phyloP scores from a whole-genome alignment of 2,329 filamentous ascomycete species.

The Amylocarpus encephaloides region DNA sequence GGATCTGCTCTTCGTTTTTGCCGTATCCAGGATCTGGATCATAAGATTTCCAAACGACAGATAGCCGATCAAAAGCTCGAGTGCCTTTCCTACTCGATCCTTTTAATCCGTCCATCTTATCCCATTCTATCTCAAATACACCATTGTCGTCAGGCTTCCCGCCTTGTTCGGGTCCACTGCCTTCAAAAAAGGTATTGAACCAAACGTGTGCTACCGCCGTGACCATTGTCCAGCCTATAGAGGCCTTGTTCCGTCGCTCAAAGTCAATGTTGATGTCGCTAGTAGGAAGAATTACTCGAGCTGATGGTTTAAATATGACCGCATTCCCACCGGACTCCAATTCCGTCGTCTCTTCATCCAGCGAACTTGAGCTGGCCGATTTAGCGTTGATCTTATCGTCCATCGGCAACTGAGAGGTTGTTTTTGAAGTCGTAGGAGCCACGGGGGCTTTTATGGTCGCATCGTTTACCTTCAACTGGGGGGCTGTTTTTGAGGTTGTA shows the following conservation, averaged over 20 bases:
- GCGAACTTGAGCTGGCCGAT: neutral
- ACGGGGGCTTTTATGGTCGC: constrained; percentile 5
- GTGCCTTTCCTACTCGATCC: constrained; percentile 78
- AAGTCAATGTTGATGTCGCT: constrained; percentile 89
- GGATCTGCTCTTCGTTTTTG: constrained; percentile 42
- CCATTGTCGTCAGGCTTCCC: constrained; percentile 64
- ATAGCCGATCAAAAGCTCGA: constrained; percentile 71
- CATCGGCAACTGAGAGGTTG: neutral
- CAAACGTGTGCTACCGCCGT: constrained; percentile 91
- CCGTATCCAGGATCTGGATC: constrained; percentile 23
- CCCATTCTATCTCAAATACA: constrained; percentile 66
- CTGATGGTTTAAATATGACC: constrained; percentile 69
- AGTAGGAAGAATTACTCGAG: constrained; percentile 64
- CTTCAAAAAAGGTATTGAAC: constrained; percentile 96
- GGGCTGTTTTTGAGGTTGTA: neutral
- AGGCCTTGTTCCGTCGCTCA: constrained; percentile 75
- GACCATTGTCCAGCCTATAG: constrained; percentile 79
- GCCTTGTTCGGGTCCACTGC: constrained; percentile 61
- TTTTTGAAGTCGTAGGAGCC: neutral
- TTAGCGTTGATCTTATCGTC: neutral
- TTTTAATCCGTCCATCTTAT: constrained; percentile 88
- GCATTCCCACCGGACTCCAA: constrained; percentile 58
- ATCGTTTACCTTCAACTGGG: neutral
- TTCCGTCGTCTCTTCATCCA: constrained; percentile 29
- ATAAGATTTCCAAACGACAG: constrained; percentile 70